A percentile compares a stretch with the other conserved stretches of the same genome.
phyloP scores from a whole-genome alignment of 352 stramenopile genomes.

The Hyphochytrium catenoides region DNA sequence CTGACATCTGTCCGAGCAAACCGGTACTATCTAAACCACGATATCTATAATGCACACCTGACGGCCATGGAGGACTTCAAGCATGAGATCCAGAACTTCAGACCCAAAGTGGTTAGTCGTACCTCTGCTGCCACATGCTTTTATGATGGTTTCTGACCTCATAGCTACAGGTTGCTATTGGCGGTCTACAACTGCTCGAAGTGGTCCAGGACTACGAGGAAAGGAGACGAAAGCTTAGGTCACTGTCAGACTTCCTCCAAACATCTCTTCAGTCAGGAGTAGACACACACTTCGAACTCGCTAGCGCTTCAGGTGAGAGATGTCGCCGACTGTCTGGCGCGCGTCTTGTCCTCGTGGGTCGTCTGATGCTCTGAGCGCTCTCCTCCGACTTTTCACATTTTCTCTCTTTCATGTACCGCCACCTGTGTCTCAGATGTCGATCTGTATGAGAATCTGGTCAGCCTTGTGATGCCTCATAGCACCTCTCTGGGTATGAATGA shows the following conservation, averaged over 20 bases:
- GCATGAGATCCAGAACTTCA: conserved; percentile 21
- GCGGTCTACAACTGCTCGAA: conserved; percentile 52
- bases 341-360: too few relatives aligned
- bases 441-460: conserved; percentile 49
- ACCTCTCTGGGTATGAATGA: conserved; percentile 45
- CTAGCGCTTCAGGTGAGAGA: conserved; percentile 41
- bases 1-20: conserved; percentile 38
- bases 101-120: conserved; percentile 30
- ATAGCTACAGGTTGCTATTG: conserved; percentile 23
- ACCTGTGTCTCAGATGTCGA: conserved; percentile 22
- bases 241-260: too few relatives aligned
- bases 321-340: too few relatives aligned
- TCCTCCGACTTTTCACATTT: too few relatives aligned
- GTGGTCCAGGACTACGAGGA: conserved; percentile 32
- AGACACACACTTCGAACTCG: conserved; percentile 61
- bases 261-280: too few relatives aligned
- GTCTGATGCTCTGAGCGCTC: too few relatives aligned
- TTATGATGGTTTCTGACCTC: background rate
- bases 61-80: conserved; percentile 53
- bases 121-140: too few relatives aligned
- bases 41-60: conserved; percentile 47
- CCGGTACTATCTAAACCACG: conserved; percentile 57
- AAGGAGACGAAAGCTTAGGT: too few relatives aligned
- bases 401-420: conserved; percentile 1
- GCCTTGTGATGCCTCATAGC: conserved; percentile 40